Percentiles rank a stretch among this genome's conserved stretches.
Evolutionary conservation across 164 flowering plant species (phyloP).

Genomic region (Stephania japonica): DNA sequence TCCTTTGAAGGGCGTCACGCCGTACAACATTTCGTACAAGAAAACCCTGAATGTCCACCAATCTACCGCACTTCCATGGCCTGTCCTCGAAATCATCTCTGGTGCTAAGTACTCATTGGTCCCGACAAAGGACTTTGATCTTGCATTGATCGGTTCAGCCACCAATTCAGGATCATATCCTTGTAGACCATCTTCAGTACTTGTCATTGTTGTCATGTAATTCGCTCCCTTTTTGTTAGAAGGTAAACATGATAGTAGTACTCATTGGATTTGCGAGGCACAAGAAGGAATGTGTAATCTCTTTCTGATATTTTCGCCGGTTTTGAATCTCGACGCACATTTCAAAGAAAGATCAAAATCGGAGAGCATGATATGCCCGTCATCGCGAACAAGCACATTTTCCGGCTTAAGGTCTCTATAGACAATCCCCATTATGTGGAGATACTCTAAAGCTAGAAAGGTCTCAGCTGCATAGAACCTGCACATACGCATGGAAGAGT

Average conservation of each 20-base stretch:
- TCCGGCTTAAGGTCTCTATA: slow-evolving; percentile 87
- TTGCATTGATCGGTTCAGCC: too few relatives aligned
- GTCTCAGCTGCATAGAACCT: slow-evolving; percentile 86
- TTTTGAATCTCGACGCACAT: slow-evolving; percentile 40
- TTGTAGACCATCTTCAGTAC: slow-evolving; percentile 1
- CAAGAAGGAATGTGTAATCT: slow-evolving; percentile 37
- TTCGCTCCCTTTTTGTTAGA: slow-evolving; percentile 11
- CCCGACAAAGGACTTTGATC: too few relatives aligned
- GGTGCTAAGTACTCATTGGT: too few relatives aligned
- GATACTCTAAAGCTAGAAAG: slow-evolving; percentile 71
- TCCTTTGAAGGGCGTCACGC: slow-evolving; percentile 80
- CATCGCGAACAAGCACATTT: slow-evolving; percentile 66
- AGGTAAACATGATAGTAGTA: slow-evolving; percentile 55
- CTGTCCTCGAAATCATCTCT: too few relatives aligned
- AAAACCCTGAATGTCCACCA: slow-evolving; percentile 96
- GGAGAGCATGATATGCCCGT: slow-evolving; percentile 90
- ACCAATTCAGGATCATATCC: slow-evolving; percentile 35
- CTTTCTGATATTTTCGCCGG: slow-evolving; percentile 6
- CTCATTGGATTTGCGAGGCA: slow-evolving; percentile 57
- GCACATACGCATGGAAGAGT: slow-evolving; percentile 4
- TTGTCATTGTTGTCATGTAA: slow-evolving; percentile 10
- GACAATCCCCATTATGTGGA: slow-evolving; percentile 88
- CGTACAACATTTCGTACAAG: slow-evolving; percentile 68
- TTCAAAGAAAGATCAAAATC: slow-evolving; percentile 86
- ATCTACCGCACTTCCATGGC: too few relatives aligned